These are phyloP conservation scores for Tremellales sp. DNA, from an alignment of 1,284 basidiomycete genomes.

Conservation along the genomic window DNA sequence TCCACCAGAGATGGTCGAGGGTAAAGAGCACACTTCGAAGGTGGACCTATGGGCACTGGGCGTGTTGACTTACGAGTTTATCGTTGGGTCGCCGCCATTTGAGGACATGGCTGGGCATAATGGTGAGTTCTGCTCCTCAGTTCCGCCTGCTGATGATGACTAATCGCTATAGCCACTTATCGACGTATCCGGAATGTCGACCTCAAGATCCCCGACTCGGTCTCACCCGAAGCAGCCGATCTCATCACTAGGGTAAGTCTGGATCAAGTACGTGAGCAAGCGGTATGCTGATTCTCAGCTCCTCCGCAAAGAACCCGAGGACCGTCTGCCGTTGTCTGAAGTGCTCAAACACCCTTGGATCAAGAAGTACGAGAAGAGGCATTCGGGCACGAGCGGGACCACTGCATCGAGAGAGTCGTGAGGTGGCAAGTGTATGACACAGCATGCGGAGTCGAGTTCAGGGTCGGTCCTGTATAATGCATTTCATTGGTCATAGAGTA, in stretches of 20 bases:
- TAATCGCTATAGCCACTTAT: constrained; percentile 65
- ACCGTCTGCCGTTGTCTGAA: constrained; percentile 72
- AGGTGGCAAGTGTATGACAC: neutral
- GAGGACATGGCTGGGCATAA: constrained; percentile 72
- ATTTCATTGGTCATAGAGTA: no score
- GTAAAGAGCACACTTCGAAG: constrained; percentile 51
- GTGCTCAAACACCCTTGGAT: constrained; percentile 93
- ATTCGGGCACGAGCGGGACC: constrained; percentile 12
- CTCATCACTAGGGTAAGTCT: constrained; percentile 59
- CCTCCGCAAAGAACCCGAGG: constrained; percentile 76
- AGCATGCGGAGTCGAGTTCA: no score
- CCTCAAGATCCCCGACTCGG: constrained; percentile 64
- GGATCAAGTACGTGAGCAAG: neutral
- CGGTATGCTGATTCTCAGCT: constrained; percentile 56
- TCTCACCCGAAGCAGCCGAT: constrained; percentile 64
- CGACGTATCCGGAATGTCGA: constrained; percentile 65
- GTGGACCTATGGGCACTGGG: constrained; percentile 93
- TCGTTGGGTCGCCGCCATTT: constrained; percentile 89
- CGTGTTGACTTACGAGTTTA: constrained; percentile 92
- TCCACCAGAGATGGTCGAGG: constrained; percentile 98
- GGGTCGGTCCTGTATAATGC: no score
- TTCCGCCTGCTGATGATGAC: neutral
- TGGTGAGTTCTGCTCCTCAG: constrained; percentile 52
- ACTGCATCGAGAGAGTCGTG: neutral
- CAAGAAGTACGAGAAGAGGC: constrained; percentile 60